phyloP scores from a whole-genome alignment of 495 filamentous ascomycete genomes.

The Hypoxylon fuscum region DNA sequence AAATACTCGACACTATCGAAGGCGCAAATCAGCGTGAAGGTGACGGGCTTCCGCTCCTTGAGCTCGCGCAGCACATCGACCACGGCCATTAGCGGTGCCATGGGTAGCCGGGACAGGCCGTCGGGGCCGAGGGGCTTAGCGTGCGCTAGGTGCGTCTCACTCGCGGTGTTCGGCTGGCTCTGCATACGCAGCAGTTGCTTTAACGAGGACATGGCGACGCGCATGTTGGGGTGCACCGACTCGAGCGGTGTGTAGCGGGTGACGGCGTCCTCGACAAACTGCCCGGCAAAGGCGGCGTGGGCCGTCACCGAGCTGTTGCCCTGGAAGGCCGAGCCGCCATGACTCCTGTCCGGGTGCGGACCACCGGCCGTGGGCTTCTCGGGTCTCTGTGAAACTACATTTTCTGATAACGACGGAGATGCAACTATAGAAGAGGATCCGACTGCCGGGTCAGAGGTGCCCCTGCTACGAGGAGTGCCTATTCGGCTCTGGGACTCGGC shows the following conservation, averaged over 20 bases:
- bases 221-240: constrained; percentile 57
- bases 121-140: constrained; percentile 51
- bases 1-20: constrained; percentile 58
- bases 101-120: constrained; percentile 55
- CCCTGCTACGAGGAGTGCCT: constrained; percentile 2
- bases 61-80: constrained; percentile 57
- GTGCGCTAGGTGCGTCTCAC: constrained; percentile 52
- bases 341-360: constrained; percentile 29
- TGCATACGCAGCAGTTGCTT: constrained; percentile 63
- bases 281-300: constrained; percentile 66
- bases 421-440: neutral
- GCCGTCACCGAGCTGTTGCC: constrained; percentile 63
- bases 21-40: constrained; percentile 44
- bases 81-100: constrained; percentile 61
- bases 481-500: constrained; percentile 29
- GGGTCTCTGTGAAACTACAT: neutral
- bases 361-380: neutral
- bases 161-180: constrained; percentile 41
- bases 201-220: constrained; percentile 60
- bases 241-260: constrained; percentile 56
- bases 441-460: neutral
- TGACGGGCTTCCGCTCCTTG: constrained; percentile 35
- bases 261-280: constrained; percentile 67
- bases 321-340: constrained; percentile 56
- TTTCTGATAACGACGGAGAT: neutral